Evolutionary conservation across 495 filamentous ascomycete genomes (phyloP).

Genomic region (Neurospora hispaniola): DNA sequence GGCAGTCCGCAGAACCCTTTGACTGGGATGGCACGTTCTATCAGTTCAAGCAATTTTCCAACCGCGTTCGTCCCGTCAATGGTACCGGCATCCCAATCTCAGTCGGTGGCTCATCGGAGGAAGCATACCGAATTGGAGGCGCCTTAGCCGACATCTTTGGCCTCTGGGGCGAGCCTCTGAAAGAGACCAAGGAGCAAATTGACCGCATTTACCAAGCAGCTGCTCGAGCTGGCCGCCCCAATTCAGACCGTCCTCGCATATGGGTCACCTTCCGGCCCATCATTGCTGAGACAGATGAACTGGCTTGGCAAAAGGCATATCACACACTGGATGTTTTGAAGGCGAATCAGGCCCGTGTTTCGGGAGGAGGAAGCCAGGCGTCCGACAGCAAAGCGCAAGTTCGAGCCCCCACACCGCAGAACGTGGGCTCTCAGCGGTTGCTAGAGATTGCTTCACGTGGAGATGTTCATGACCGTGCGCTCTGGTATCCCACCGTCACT

Average conservation of each 20-base stretch:
- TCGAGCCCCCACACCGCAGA: conserved; percentile 31
- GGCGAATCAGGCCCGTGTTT: conserved; percentile 4
- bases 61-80: conserved; percentile 36
- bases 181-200: conserved; percentile 46
- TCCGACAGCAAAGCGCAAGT: background rate
- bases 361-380: background rate
- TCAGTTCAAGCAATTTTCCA: conserved; percentile 42
- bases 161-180: conserved; percentile 45
- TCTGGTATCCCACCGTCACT: conserved; percentile 47
- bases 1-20: conserved; percentile 40
- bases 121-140: conserved; percentile 43
- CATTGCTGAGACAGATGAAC: conserved; percentile 42
- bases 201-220: conserved; percentile 42
- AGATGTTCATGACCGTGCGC: conserved; percentile 43
- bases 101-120: conserved; percentile 42
- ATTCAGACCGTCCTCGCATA: conserved; percentile 35
- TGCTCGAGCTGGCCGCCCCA: conserved; percentile 29
- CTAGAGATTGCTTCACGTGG: conserved; percentile 42
- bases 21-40: conserved; percentile 44
- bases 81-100: conserved; percentile 38
- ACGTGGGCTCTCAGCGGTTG: conserved; percentile 42
- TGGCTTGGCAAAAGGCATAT: conserved; percentile 44
- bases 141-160: conserved; percentile 45
- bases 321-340: conserved; percentile 34
- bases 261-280: conserved; percentile 50